Percentiles rank a stretch among this genome's conserved stretches.
Evolutionary conservation across 345 rosid genomes (phyloP).

Genomic region (Balakata baccata): DNA sequence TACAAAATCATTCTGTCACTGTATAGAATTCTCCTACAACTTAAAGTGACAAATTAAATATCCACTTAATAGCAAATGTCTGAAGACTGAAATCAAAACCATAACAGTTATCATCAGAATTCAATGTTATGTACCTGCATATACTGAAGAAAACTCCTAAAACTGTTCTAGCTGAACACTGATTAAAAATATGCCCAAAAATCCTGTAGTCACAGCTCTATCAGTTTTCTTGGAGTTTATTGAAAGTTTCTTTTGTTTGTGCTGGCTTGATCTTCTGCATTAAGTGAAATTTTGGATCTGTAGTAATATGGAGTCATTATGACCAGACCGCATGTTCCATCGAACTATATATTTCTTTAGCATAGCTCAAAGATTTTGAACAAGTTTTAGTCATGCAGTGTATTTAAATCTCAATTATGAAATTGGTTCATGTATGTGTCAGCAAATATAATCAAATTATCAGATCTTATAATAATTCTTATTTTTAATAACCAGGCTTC

Average conservation of each 20-base stretch:
- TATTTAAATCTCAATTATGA: not conserved
- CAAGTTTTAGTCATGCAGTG: not conserved
- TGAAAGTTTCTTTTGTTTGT: not conserved
- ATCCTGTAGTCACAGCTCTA: not conserved
- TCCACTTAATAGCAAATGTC: not conserved
- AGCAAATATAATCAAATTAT: not conserved
- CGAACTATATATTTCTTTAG: not conserved
- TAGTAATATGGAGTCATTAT: not conserved
- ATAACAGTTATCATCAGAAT: not conserved
- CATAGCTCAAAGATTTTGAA: not conserved
- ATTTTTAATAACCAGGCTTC: constrained; percentile 57
- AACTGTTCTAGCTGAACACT: not conserved
- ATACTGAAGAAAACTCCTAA: not conserved
- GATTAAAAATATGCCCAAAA: not conserved
- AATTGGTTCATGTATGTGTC: not conserved
- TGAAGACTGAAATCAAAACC: not conserved
- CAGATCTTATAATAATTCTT: constrained; percentile 1
- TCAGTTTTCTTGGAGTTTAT: not conserved
- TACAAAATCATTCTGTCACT: not conserved
- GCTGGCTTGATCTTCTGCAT: not conserved
- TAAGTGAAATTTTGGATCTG: not conserved
- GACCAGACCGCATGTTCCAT: not conserved
- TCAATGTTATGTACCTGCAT: not conserved
- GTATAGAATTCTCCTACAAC: not conserved
- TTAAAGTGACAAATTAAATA: not conserved